Evolutionary conservation across 2,329 filamentous ascomycete species (phyloP), one percentile per base, ranked within the genome.

Genomic region (Teratosphaeria nubilosa): DNA sequence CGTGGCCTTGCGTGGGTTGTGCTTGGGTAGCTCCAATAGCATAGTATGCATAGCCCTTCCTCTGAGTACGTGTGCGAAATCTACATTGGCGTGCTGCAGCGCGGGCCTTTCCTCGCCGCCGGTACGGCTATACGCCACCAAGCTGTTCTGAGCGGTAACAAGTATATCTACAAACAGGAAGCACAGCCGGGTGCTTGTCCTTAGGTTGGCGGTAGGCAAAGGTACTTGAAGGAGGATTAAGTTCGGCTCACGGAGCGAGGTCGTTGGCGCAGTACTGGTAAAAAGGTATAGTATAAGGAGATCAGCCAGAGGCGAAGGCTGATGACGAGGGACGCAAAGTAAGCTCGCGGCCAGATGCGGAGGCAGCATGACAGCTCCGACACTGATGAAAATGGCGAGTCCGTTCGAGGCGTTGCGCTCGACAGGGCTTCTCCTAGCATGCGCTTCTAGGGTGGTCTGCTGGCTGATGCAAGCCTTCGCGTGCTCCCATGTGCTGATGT

Each of bases 1-100:
- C 32, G 27, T 48, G 27, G 24, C 45, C 30, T 57, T 11, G 31
- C n/a, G 24, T 37, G 51, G 14, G 20, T 51, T 51, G 31, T 50
- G 22, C 53, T 54, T 48, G 20, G 51, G 24, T 53, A 53, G 41
- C 41, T 48, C 51, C 51, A 32, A 56, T 57, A 62, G 60, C 61
- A 64, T 65, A 55, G 60, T 62, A 65, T 63, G 63, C 66, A 68
- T 68, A 64, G 64, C 62, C 51, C 64, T 62, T 52, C 30, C 57
- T 58, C 57, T 62, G 60, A 64, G 59, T 54, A 57, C 58, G 34
- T 32, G 58, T 48, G 58, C 58, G 56, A 48, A 30, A 51, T 54
- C 59, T 56, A 65, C 65, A 67, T 67, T 65, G 65, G 63, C 58
- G 63, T 60, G 56, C 50, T 51, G 59, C 48, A 57, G 48, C 57